Percentiles rank a stretch among this genome's conserved stretches.
phyloP scores from a whole-genome alignment of 306 rosid species.

The Cucurbita ficifolia region DNA sequence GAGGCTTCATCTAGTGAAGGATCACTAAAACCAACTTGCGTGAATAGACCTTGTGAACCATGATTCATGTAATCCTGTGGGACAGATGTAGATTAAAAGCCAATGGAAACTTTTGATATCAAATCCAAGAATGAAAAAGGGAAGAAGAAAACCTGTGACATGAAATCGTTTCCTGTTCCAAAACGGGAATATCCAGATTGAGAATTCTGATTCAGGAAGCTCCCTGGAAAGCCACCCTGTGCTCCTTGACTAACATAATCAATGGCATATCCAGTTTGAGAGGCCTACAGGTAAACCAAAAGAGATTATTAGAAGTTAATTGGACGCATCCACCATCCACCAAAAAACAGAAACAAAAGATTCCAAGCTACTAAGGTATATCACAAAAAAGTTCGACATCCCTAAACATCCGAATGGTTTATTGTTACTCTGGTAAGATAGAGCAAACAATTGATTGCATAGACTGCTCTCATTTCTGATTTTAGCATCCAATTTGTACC shows the following conservation, averaged over 20 bases:
- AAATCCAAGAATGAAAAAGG: background rate
- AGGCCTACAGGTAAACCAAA: constrained; percentile 37
- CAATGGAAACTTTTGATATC: background rate
- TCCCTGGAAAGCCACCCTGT: constrained; percentile 92
- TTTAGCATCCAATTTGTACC: background rate
- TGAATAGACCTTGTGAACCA: constrained; percentile 87
- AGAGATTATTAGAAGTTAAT: background rate
- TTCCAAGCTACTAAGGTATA: background rate
- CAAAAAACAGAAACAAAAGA: background rate
- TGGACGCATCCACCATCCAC: background rate
- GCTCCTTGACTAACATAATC: constrained; percentile 91
- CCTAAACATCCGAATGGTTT: background rate
- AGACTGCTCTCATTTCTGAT: too few species aligned
- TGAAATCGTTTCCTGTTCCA: constrained; percentile 86
- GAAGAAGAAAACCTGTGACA: constrained; percentile 73
- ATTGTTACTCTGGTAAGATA: background rate
- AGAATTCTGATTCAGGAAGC: constrained; percentile 76
- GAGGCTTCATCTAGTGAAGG: constrained; percentile 84
- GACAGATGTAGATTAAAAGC: background rate
- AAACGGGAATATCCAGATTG: constrained; percentile 95
- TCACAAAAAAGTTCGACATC: background rate
- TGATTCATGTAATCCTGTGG: constrained; percentile 85
- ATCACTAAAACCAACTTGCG: constrained; percentile 83
- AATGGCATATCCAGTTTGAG: constrained; percentile 89
- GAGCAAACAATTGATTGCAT: background rate